A percentile compares a stretch with the other conserved stretches of the same genome.
These are phyloP conservation scores for Aotearoamyces nothofagi DNA, from an alignment of 2,329 filamentous ascomycete species.

Conservation along the genomic window DNA sequence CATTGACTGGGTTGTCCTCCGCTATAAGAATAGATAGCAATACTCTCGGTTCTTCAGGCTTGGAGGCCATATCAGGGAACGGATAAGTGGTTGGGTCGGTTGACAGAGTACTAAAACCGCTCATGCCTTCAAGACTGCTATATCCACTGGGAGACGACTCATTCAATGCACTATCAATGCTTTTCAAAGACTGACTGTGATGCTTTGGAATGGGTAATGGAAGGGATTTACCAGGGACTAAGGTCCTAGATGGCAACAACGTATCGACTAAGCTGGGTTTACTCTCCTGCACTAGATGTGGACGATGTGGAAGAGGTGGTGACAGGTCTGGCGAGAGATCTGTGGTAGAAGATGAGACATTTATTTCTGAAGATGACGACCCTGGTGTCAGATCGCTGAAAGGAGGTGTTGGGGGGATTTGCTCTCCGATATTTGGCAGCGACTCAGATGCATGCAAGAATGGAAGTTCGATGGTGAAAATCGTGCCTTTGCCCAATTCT, in stretches of 20 bases:
- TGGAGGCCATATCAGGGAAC: constrained; percentile 39
- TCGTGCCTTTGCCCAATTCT: constrained; percentile 13
- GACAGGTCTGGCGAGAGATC: too few relatives aligned
- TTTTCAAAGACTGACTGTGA: constrained; percentile 29
- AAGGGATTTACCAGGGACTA: too few relatives aligned
- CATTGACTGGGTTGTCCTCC: constrained; percentile 71
- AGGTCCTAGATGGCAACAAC: too few relatives aligned
- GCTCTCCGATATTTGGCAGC: background rate
- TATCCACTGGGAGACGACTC: constrained; percentile 1
- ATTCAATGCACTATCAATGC: constrained; percentile 23
- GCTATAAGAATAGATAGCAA: constrained; percentile 48
- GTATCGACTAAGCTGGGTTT: too few relatives aligned
- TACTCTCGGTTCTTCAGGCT: constrained; percentile 37
- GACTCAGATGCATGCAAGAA: constrained; percentile 7
- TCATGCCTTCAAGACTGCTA: background rate
- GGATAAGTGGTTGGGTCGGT: constrained; percentile 1
- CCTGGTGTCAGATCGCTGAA: too few relatives aligned
- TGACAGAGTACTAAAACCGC: background rate
- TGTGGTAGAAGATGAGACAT: too few relatives aligned
- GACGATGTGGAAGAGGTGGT: too few relatives aligned
- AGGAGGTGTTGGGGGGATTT: background rate
- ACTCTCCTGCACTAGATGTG: too few relatives aligned
- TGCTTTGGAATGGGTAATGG: constrained; percentile 24
- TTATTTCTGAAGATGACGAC: constrained; percentile 21
- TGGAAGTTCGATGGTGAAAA: constrained; percentile 11